phyloP scores from a whole-genome alignment of 1,139 yeast species.

The Yamadazyma conglobata region DNA sequence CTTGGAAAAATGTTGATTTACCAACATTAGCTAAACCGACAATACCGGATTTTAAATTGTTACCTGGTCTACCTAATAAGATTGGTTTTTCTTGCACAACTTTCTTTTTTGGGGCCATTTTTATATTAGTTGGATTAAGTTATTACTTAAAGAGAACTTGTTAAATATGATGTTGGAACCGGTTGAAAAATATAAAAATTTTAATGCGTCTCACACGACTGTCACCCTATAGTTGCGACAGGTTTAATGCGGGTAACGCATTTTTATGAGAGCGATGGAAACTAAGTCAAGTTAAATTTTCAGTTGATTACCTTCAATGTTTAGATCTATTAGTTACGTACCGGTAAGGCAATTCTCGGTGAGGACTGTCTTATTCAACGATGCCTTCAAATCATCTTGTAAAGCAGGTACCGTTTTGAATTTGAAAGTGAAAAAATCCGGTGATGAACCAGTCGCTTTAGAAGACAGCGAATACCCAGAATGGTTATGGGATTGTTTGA shows the following conservation, averaged over 20 bases:
- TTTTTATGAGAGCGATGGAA: too few species aligned
- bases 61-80: constrained; percentile 96
- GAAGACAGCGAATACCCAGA: constrained; percentile 88
- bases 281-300: too few species aligned
- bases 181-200: constrained; percentile 9
- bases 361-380: constrained; percentile 1
- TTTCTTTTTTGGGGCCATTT: constrained; percentile 94
- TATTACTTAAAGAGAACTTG: too few species aligned
- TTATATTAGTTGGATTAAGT: constrained; percentile 2
- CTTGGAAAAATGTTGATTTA: constrained; percentile 88
- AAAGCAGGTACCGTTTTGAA: constrained; percentile 79
- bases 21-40: constrained; percentile 98
- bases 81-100: constrained; percentile 80
- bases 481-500: constrained; percentile 92
- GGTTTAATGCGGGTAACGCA: constrained; percentile 10
- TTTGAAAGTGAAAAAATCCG: constrained; percentile 71
- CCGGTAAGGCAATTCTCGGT: constrained; percentile 6
- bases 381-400: constrained; percentile 37
- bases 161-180: too few species aligned
- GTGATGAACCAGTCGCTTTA: constrained; percentile 86
- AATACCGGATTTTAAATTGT: constrained; percentile 92
- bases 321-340: constrained; percentile 4
- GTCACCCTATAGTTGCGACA: background rate
- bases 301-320: constrained; percentile 3
- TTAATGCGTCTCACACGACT: constrained; percentile 11